Base-by-base conservation (phyloP, 805 yeast species). In the Lachancea kluyveri region DNA sequence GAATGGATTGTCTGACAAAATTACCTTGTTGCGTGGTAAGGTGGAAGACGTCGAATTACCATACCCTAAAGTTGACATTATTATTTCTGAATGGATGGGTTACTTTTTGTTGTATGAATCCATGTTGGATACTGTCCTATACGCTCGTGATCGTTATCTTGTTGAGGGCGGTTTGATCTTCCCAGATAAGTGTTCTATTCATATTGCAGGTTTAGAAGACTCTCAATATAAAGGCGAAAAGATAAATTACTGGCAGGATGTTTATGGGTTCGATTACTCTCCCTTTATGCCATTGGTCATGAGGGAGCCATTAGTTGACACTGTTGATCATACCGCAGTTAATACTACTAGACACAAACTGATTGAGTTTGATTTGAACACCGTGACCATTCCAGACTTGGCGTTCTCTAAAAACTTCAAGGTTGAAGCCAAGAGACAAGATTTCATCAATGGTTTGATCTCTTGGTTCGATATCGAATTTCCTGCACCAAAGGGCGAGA, bases 31-130 rank as follows among this genome's bases (percentile, higher is more conserved):
- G 31, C 80, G 82, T 60, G 98, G 98, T 28, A 92, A 92, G 54
- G 70, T 92, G 60, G 99, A 92, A 64, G 98, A 92, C 52, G 84
- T 94, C 35, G 70, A 60, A 26, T 67, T 92, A 46, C 97, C 97
- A 23, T 88, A 71, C 44, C 77, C 77, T 35, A 68, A 82, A 55
- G 99, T 92, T 34, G 99, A 92, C 57, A 90, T 92, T 48, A 92
- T 92, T 45, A 79, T 92, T 39, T 79, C 92, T 42, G 99, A 92
- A 62, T 92, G 99, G 99, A 92, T 92, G 99, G 99, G 99, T 11
- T 92, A 92, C 61, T 92, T 92, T 53, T 62, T 94, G 46, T 69
- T 94, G 35, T 92, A 90, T 57, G 99, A 92, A 69, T 84, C 95
- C 40, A 92, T 92, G 99, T 72, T 92, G 58, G 97, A 92, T 61